phyloP scores from a whole-genome alignment of 352 stramenopile genomes.

The Globisporangium cystogenes region DNA sequence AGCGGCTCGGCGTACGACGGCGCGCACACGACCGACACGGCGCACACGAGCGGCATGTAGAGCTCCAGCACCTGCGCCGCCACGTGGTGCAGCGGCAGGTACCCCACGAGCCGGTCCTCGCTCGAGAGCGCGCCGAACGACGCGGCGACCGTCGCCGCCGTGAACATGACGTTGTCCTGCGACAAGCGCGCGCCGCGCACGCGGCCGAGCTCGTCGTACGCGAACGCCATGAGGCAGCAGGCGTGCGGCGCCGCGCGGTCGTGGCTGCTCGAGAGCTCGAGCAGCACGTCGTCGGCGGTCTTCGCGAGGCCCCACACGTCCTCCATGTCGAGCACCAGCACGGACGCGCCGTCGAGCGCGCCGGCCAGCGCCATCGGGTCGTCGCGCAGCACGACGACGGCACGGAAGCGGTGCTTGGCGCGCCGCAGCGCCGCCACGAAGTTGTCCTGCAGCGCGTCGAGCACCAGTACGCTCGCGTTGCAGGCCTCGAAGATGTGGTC shows the following conservation, averaged over 20 bases:
- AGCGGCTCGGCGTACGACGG: slow-evolving; percentile 38
- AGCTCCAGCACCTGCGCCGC: slow-evolving; percentile 68
- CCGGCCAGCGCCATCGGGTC: slow-evolving; percentile 22
- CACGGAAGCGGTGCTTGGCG: slow-evolving; percentile 23
- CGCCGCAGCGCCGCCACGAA: slow-evolving; percentile 35
- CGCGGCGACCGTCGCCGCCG: slow-evolving; percentile 47
- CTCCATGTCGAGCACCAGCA: slow-evolving; percentile 40
- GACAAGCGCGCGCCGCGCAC: slow-evolving; percentile 54
- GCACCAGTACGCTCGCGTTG: slow-evolving; percentile 46
- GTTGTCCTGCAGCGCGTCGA: slow-evolving; percentile 46
- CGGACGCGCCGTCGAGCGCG: slow-evolving; percentile 16
- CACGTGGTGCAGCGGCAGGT: slow-evolving; percentile 66
- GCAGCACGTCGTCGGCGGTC: slow-evolving; percentile 17
- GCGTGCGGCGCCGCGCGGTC: slow-evolving; percentile 28
- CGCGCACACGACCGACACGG: slow-evolving; percentile 55
- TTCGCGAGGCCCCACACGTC: slow-evolving; percentile 30
- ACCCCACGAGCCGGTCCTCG: slow-evolving; percentile 52
- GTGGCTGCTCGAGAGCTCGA: slow-evolving; percentile 20
- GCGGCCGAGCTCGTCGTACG: slow-evolving; percentile 42
- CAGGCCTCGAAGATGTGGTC: slow-evolving; percentile 46
- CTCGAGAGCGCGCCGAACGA: slow-evolving; percentile 48
- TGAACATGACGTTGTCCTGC: slow-evolving; percentile 86
- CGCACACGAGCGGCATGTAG: slow-evolving; percentile 62
- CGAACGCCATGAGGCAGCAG: slow-evolving; percentile 55
- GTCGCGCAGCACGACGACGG: slow-evolving; percentile 36